A percentile compares a stretch with the other conserved stretches of the same genome.
Conservation (phyloP, 1,284 basidiomycete genomes). For the Tilletia caries region DNA sequence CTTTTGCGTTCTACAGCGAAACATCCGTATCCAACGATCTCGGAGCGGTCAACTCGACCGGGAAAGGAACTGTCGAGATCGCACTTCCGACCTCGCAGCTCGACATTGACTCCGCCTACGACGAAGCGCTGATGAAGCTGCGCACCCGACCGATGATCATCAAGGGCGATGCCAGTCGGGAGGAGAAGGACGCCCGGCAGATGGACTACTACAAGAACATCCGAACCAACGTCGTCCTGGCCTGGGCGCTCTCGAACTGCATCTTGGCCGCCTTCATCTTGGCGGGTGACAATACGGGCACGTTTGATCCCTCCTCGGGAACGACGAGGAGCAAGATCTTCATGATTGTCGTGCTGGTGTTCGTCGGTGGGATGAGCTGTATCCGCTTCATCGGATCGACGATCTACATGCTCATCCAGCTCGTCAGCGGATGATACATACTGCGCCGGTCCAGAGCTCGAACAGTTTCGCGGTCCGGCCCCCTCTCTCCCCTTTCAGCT, state of each 20-base stretch:
- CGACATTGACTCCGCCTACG: conserved; percentile 83
- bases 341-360: conserved; percentile 48
- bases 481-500: too few relatives aligned
- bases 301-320: conserved; percentile 31
- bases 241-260: conserved; percentile 75
- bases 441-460: too few relatives aligned
- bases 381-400: conserved; percentile 45
- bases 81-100: conserved; percentile 79
- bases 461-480: too few relatives aligned
- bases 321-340: conserved; percentile 44
- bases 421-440: conserved; percentile 26
- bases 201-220: conserved; percentile 63
- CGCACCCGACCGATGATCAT: conserved; percentile 62
- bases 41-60: conserved; percentile 46
- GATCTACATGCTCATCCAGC: conserved; percentile 39
- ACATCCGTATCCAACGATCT: conserved; percentile 38
- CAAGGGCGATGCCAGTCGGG: conserved; percentile 43
- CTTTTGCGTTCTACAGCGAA: not conserved
- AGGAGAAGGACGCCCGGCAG: conserved; percentile 45
- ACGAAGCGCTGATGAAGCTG: conserved; percentile 79
- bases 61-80: conserved; percentile 68
- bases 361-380: conserved; percentile 46
- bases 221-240: conserved; percentile 81
- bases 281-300: conserved; percentile 29
- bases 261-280: conserved; percentile 49